A percentile compares a stretch with the other conserved stretches of the same genome.
Evolutionary conservation across 1,284 basidiomycete species (phyloP).

Genomic region (Leccinum angustisporum): DNA sequence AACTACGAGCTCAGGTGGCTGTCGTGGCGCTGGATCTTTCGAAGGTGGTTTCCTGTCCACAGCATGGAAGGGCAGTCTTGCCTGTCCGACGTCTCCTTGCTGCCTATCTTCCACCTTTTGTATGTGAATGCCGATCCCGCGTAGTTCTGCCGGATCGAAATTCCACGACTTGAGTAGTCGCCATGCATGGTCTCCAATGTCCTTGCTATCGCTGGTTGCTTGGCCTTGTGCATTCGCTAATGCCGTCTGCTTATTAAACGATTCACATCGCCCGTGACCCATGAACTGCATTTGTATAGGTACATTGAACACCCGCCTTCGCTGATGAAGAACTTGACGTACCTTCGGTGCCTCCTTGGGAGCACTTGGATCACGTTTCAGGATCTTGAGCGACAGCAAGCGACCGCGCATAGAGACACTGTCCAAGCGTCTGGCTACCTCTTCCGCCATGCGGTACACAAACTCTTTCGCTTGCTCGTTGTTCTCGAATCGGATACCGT

Average conservation of each 20-base stretch:
- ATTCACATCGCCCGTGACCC: conserved; percentile 88
- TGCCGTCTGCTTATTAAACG: conserved; percentile 73
- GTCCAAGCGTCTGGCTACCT: conserved; percentile 72
- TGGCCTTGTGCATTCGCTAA: conserved; percentile 59
- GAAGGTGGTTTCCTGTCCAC: conserved; percentile 11
- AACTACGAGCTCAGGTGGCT: conserved; percentile 29
- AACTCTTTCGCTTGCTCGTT: conserved; percentile 81
- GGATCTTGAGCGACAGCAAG: conserved; percentile 81
- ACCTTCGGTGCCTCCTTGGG: conserved; percentile 94
- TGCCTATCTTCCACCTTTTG: conserved; percentile 72
- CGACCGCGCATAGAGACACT: conserved; percentile 68
- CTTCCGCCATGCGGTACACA: conserved; percentile 70
- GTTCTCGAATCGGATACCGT: conserved; percentile 91
- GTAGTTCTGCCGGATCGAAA: conserved; percentile 82
- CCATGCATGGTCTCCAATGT: conserved; percentile 82
- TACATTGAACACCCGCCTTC: conserved; percentile 2
- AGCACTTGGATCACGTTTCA: conserved; percentile 85
- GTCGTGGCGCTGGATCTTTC: background rate
- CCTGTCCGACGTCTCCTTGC: conserved; percentile 43
- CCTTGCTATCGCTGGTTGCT: conserved; percentile 70
- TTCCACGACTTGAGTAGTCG: conserved; percentile 70
- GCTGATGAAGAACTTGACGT: conserved; percentile 9
- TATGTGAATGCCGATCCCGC: conserved; percentile 94
- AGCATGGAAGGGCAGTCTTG: conserved; percentile 51
- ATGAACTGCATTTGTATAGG: conserved; percentile 63